A percentile compares a stretch with the other conserved stretches of the same genome.
Evolutionary conservation across 1,284 basidiomycete species (phyloP).

Genomic region (Ustilago nuda): DNA sequence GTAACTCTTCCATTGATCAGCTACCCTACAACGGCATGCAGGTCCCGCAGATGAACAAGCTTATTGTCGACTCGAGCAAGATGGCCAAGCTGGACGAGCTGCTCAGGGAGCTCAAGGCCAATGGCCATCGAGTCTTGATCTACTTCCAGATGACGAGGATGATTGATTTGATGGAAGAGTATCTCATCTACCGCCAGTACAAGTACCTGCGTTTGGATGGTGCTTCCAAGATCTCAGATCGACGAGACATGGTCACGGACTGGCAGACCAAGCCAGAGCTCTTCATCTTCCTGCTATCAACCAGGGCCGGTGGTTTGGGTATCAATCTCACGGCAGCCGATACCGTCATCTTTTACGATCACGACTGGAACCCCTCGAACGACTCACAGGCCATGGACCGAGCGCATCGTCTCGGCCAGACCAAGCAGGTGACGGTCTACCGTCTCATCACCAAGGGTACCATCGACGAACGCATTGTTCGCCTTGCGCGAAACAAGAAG

Average conservation of each 20-base stretch:
- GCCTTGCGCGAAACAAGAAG: constrained; percentile 68
- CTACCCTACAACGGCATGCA: constrained; percentile 87
- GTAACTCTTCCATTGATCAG: constrained; percentile 78
- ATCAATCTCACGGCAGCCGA: constrained; percentile 95
- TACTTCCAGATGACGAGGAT: constrained; percentile 99
- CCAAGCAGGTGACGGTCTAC: constrained; percentile 98
- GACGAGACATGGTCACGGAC: constrained; percentile 98
- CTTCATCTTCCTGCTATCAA: constrained; percentile 78
- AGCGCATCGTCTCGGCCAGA: constrained; percentile 97
- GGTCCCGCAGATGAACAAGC: constrained; percentile 92
- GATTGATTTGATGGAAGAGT: constrained; percentile 99
- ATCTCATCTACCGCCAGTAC: constrained; percentile 96
- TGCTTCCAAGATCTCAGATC: constrained; percentile 92
- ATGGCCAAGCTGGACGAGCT: constrained; percentile 89
- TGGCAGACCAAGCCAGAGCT: constrained; percentile 91
- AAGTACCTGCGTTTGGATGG: constrained; percentile 97
- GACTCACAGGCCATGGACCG: constrained; percentile 99
- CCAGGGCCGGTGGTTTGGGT: constrained; percentile 94
- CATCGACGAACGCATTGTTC: constrained; percentile 97
- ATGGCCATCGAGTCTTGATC: constrained; percentile 92
- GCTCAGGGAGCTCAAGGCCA: constrained; percentile 90
- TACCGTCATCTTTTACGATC: constrained; percentile 98
- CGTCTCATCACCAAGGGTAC: constrained; percentile 95
- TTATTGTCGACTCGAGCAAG: constrained; percentile 97
- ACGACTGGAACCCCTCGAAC: constrained; percentile 96